Conservation (phyloP, 2,329 filamentous ascomycete genomes). For the Lomentospora prolificans region DNA sequence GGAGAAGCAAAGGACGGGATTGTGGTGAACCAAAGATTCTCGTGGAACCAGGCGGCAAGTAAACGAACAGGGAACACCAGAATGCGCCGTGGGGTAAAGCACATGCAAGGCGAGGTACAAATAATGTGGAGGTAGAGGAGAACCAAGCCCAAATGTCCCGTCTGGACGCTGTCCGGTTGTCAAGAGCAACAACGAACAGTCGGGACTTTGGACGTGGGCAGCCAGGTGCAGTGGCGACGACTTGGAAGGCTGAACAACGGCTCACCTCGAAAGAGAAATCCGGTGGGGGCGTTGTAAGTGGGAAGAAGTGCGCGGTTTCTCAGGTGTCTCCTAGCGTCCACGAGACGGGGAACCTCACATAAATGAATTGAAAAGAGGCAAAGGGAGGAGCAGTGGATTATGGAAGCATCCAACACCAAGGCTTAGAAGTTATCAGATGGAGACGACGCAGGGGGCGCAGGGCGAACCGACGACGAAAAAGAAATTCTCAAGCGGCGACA, state of each 20-base stretch:
- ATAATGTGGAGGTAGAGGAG: neutral
- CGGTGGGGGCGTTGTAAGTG: neutral
- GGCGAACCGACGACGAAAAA: neutral
- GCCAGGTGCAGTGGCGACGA: constrained; percentile 1
- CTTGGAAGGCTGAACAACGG: constrained; percentile 7
- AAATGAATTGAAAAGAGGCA: neutral
- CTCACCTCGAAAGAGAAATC: constrained; percentile 8
- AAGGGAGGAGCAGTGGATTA: neutral
- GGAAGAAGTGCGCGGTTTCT: neutral
- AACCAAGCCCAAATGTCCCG: neutral
- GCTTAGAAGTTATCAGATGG: neutral
- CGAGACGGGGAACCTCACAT: neutral
- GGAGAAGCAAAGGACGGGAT: neutral
- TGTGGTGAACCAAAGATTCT: neutral
- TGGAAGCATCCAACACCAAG: neutral
- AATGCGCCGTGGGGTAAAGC: neutral
- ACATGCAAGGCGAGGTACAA: neutral
- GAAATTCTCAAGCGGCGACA: neutral
- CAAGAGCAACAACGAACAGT: neutral
- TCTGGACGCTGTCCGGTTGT: too few species aligned
- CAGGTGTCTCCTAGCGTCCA: neutral
- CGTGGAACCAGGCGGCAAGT: neutral
- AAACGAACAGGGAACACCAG: neutral
- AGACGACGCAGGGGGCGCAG: neutral
- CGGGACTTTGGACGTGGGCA: neutral